These are phyloP conservation scores for Acacia confusa DNA, from an alignment of 306 rosid genomes.

Conservation along the genomic window DNA sequence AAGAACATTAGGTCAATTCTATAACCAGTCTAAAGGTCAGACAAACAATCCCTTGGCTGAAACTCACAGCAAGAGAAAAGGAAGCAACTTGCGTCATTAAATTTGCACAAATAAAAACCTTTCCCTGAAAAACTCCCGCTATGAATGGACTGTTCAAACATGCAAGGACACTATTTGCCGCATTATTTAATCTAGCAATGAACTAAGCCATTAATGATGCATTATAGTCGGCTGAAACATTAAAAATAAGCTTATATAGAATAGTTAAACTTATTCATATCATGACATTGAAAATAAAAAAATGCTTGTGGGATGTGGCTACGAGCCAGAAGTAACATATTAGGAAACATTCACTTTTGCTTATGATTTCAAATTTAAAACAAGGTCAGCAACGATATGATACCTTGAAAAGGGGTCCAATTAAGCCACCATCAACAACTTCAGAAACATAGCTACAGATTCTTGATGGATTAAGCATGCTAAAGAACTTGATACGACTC, in stretches of 20 bases:
- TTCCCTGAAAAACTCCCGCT: background rate
- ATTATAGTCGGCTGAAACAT: background rate
- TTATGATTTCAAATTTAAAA: conserved; percentile 20
- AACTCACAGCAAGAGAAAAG: background rate
- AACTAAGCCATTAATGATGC: background rate
- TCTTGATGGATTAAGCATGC: conserved; percentile 64
- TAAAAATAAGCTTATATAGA: background rate
- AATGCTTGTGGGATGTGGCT: background rate
- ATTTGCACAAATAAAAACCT: background rate
- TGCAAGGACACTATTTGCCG: background rate
- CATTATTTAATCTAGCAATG: background rate
- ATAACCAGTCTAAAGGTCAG: background rate
- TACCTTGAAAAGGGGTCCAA: conserved; percentile 94
- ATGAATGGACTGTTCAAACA: background rate
- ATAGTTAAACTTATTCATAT: background rate
- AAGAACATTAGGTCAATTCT: background rate
- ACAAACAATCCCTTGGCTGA: background rate
- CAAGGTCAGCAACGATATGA: conserved; percentile 21
- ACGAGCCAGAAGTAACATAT: conserved; percentile 12
- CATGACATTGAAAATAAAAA: background rate
- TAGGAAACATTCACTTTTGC: conserved; percentile 19
- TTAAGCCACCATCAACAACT: conserved; percentile 82
- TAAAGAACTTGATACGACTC: conserved; percentile 67
- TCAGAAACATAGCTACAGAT: conserved; percentile 70
- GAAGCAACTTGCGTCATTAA: background rate